Base-by-base conservation (phyloP, 2,329 filamentous ascomycete species). In the Fusarium praegraminearum region DNA sequence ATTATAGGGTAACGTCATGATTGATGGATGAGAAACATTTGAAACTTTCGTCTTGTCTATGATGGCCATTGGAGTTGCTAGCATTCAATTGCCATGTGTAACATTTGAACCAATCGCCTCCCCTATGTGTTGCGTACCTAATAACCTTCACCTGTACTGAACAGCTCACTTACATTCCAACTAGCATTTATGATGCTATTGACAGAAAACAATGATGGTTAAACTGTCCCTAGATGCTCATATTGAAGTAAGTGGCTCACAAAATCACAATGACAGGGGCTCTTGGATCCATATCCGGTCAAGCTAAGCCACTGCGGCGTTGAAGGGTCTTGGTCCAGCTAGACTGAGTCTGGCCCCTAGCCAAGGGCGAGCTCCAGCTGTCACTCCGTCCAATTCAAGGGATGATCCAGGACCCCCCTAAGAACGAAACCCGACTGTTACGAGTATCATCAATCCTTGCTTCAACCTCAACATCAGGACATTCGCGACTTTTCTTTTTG, bases 241-340 rank as follows among this genome's bases (percentile, higher is more conserved):
- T 62, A 10, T 38, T 67, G 28, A 62, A 62, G 50, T 65, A 52
- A 67, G 36, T 20, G 41, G 57, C 45, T 57, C 46, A 5, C 11
- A 44, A 18, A 47, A 43, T 22, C 5, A 40, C 57, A 70, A 70
- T 38, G 43, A 41, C 47, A 65, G 54, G 52, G 54, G 54, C 20
- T 12, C n/a, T 59, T 15, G 40, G 20, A 40, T 40, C 66, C 65
- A 52, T 50, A 62, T 70, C 57, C 57, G 52, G 57, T 28, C 55
- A 70, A 70, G 67, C 58, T 55, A 71, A 70, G 67, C 67, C 67
- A 70, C 63, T 70, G 58, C 59, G 67, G 51, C 67, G 64, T 62
- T 59, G 52, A 70, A 69, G 64, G 65, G 63, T 47, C 62, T 61
- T 49, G 35, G 28, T 30, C 24, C 7, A 30, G 28, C 12, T 30